Evolutionary conservation across 2,329 filamentous ascomycete species (phyloP), one percentile per base, ranked within the genome.

Genomic region (Bipolaris bicolor): DNA sequence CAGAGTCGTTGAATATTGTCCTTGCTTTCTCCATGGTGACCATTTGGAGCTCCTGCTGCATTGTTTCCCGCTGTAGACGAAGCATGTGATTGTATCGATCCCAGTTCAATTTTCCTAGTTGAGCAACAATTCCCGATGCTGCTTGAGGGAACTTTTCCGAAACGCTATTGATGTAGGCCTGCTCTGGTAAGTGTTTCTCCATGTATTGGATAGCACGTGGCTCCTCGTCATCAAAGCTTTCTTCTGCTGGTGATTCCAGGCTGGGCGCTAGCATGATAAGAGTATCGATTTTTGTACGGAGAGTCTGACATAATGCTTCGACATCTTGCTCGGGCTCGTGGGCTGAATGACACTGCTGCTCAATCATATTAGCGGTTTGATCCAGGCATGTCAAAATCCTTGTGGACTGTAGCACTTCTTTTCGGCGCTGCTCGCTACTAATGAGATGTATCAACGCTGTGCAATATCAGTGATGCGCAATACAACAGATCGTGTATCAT

Each of bases 1-100:
- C 34, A n/a, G 34, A 36, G 34, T 36, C 34, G n/a, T 36, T 13
- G 34, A 36, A 36, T 13, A 36, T n/a, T 36, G 34, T 36, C 9
- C 34, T n/a, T 36, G 34, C 34, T 16, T 46, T 46, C 9, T 7
- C 24, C 9, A 46, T 1, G 29, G 26, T 16, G 9, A 7, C 16
- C 43, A 9, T n/a, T 18, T 26, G 24, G 26, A 46, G 24, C 16
- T 46, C 43, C n/a, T 46, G 46, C 46, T 34, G 20, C 36, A 20
- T 41, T 18, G 48, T 29, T 31, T 31, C 43, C n/a, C 40, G 54
- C 18, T 57, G 48, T 15, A 57, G 41, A 34, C 22, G 54, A 52
- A 52, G 39, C 15, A 57, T 48, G 33, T 57, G 54, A 18, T 57
- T 46, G 15, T 52, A 57, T 47, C 54, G 39, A 47, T 57, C 54